Evolutionary conservation across 1,139 yeast genomes (phyloP), one percentile per base, ranked within the genome.

Genomic region (Pichia norvegensis): DNA sequence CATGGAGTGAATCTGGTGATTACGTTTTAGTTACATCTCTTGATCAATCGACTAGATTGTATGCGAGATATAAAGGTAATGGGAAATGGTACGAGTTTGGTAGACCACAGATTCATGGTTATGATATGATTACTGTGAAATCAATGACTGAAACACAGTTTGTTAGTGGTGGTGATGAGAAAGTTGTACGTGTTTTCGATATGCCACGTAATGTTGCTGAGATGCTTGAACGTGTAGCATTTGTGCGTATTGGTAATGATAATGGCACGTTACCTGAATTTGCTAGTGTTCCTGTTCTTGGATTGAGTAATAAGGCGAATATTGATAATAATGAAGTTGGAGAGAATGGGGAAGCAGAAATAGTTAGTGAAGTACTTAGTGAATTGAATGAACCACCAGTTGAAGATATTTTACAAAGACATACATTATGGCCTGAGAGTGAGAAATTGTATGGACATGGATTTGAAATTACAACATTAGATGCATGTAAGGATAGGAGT

Each of bases 391-490:
- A 66, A 1, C 95, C 95, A 5, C 97, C 97, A 1, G 66, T 83
- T 44, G 97, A 90, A 62, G 95, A 88, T 58, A 85, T 85, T 52
- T 70, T 94, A 36, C 98, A 94, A 63, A 73, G 97, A 57, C 86
- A 83, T 60, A 85, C 97, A 0, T 72, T 94, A 47, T 94, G 94
- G 81, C 98, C 98, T 0, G 99, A 94, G 61, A 67, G 82, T 46
- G 98, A 94, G 58, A 94, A 94, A 62, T 67, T 94, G 42, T 94
- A 92, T 59, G 98, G 98, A 0, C 99, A 94, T 63, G 99, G 99
- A 14, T 94, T 88, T 65, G 99, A 94, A 63, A 80, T 90, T 41
- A 78, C 88, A 0, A 75, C 95, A 40, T 73, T 90, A 43, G 95
- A 86, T 45, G 75, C 81, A 1, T 76, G 86, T 4, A 80, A 82